Conservation (phyloP, 441 rosid genomes). For the Jatropha podagrica region DNA sequence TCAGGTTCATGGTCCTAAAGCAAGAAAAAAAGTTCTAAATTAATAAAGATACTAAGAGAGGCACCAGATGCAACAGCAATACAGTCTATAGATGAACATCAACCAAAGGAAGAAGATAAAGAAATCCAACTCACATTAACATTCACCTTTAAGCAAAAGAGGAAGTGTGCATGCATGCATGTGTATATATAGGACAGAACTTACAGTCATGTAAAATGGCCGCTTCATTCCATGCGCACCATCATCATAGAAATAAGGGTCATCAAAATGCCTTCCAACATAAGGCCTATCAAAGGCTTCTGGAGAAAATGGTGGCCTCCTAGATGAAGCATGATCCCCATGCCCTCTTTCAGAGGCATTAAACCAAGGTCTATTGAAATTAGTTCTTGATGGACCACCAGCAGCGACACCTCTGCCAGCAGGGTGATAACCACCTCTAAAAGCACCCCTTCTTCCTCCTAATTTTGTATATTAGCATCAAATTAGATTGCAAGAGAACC, state of each 20-base stretch:
- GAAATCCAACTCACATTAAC: not conserved
- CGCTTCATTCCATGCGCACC: constrained; percentile 49
- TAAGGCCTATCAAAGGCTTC: constrained; percentile 45
- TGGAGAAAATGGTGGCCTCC: constrained; percentile 48
- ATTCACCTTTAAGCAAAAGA: not conserved
- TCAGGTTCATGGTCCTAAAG: constrained; percentile 52
- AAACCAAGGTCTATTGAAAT: constrained; percentile 44
- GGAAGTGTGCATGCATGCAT: not conserved
- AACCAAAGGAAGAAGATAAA: not conserved
- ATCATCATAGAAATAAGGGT: constrained; percentile 46
- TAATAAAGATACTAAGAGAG: constrained; percentile 6
- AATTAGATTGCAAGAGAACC: constrained; percentile 6
- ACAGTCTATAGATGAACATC: not conserved
- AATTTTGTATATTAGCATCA: constrained; percentile 7
- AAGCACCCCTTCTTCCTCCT: constrained; percentile 52
- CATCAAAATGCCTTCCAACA: constrained; percentile 42
- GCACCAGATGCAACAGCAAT: constrained; percentile 1
- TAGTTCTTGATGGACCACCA: constrained; percentile 43
- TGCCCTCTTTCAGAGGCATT: constrained; percentile 36
- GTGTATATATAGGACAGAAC: constrained; percentile 1
- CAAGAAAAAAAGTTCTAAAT: constrained; percentile 16
- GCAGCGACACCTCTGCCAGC: constrained; percentile 32
- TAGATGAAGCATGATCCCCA: constrained; percentile 32
- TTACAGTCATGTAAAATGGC: constrained; percentile 49
- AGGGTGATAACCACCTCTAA: constrained; percentile 44